Evolutionary conservation across 192 early-diverging fungal genomes (phyloP).

Genomic region (Mortierella alpina): DNA sequence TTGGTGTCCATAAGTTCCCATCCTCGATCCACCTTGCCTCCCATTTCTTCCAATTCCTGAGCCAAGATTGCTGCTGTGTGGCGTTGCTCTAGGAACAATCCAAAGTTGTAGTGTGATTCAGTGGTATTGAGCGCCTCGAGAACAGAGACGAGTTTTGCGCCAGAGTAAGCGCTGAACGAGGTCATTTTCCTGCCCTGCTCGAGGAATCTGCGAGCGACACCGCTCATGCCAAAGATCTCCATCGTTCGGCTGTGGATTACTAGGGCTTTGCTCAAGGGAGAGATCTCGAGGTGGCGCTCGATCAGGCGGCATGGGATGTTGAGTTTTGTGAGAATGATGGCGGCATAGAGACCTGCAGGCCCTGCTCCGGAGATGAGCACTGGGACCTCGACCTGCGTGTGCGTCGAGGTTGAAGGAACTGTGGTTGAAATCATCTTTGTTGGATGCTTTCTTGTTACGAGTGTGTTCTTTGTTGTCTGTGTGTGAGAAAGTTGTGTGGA

Average conservation of each 20-base stretch:
- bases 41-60: constrained; percentile 25
- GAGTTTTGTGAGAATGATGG: constrained; percentile 45
- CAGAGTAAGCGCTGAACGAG: constrained; percentile 26
- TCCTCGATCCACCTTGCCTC: constrained; percentile 30
- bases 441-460: no score
- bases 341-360: constrained; percentile 40
- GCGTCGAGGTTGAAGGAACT: no score
- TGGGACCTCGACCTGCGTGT: constrained; percentile 9
- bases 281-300: constrained; percentile 38
- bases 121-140: constrained; percentile 12
- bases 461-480: no score
- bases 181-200: not conserved
- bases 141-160: constrained; percentile 10
- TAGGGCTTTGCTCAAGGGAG: constrained; percentile 36
- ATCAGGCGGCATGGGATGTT: constrained; percentile 45
- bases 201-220: constrained; percentile 29
- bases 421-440: no score
- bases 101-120: constrained; percentile 41
- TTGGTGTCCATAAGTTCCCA: constrained; percentile 49
- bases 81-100: constrained; percentile 35
- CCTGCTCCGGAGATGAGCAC: constrained; percentile 51
- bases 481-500: no score
- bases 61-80: constrained; percentile 13
- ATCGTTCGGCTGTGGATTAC: constrained; percentile 47
- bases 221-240: constrained; percentile 36